Evolutionary conservation across 2,329 filamentous ascomycete species (phyloP).

Genomic region (Septoria petroselini): DNA sequence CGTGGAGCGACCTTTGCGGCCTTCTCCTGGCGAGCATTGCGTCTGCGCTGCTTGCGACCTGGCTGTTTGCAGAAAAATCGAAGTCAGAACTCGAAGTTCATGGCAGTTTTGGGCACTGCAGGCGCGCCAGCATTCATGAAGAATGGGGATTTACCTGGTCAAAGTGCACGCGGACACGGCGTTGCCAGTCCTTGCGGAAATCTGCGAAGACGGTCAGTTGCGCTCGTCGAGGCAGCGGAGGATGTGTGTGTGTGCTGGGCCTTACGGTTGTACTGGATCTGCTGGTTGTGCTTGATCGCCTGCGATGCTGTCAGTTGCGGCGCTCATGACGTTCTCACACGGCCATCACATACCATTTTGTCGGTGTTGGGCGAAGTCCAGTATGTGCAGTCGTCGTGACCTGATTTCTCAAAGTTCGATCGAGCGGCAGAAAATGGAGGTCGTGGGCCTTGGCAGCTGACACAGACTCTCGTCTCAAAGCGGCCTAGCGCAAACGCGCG

Average conservation of each 20-base stretch:
- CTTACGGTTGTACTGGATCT: slow-evolving; percentile 83
- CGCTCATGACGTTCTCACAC: neutral
- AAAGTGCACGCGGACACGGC: slow-evolving; percentile 98
- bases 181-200: slow-evolving; percentile 99
- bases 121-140: slow-evolving; percentile 55
- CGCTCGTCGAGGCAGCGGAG: slow-evolving; percentile 4
- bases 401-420: slow-evolving; percentile 17
- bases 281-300: slow-evolving; percentile 99
- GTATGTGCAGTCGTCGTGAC: slow-evolving; percentile 24
- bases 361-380: slow-evolving; percentile 20
- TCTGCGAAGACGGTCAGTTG: slow-evolving; percentile 52
- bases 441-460: slow-evolving; percentile 3
- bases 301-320: slow-evolving; percentile 2
- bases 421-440: slow-evolving; percentile 8
- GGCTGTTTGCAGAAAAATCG: slow-evolving; percentile 57
- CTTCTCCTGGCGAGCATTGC: slow-evolving; percentile 89
- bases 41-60: slow-evolving; percentile 91
- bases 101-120: slow-evolving; percentile 39
- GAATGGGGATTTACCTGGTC: slow-evolving; percentile 82
- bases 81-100: slow-evolving; percentile 37
- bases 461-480: neutral
- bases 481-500: neutral
- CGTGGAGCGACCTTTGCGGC: slow-evolving; percentile 92
- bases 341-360: slow-evolving; percentile 21
- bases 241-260: neutral